Evolutionary conservation across 768 basidiomycete species (phyloP).

Genomic region (Russula brevipes): DNA sequence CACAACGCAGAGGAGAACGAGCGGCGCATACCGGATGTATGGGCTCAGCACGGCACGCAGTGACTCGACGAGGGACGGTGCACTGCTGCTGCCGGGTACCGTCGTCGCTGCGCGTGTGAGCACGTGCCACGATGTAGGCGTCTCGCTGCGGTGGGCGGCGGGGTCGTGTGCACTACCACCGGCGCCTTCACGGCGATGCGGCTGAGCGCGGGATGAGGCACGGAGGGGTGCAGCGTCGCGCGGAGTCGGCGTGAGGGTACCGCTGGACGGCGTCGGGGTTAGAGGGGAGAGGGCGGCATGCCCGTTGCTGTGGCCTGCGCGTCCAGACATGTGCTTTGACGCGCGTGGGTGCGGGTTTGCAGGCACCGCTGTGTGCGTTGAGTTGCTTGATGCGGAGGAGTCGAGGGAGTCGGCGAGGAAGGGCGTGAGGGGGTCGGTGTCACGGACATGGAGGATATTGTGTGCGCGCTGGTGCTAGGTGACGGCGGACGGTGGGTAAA

Average conservation of each 20-base stretch:
- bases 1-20: conserved; percentile 21
- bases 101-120: not conserved
- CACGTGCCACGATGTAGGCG: not conserved
- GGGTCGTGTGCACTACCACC: not conserved
- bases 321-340: not conserved
- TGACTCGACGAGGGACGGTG: not conserved
- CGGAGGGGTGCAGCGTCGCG: conserved; percentile 6
- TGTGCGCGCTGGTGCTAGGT: not conserved
- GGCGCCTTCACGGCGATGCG: too few relatives aligned
- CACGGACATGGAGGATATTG: conserved; percentile 5
- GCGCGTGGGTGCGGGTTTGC: conserved; percentile 14
- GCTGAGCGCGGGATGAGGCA: not conserved
- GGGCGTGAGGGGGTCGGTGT: conserved; percentile 25
- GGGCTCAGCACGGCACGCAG: conserved; percentile 13
- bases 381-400: conserved; percentile 22
- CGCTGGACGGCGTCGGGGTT: conserved; percentile 1
- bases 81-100: not conserved
- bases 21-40: conserved; percentile 11
- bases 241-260: not conserved
- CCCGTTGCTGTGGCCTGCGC: not conserved
- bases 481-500: not conserved
- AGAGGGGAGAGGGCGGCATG: conserved; percentile 5
- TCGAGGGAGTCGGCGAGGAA: conserved; percentile 22
- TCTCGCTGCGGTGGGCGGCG: not conserved
- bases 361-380: conserved; percentile 25